Evolutionary conservation across 768 basidiomycete genomes (phyloP).

Genomic region (Pleurotus tuoliensis): DNA sequence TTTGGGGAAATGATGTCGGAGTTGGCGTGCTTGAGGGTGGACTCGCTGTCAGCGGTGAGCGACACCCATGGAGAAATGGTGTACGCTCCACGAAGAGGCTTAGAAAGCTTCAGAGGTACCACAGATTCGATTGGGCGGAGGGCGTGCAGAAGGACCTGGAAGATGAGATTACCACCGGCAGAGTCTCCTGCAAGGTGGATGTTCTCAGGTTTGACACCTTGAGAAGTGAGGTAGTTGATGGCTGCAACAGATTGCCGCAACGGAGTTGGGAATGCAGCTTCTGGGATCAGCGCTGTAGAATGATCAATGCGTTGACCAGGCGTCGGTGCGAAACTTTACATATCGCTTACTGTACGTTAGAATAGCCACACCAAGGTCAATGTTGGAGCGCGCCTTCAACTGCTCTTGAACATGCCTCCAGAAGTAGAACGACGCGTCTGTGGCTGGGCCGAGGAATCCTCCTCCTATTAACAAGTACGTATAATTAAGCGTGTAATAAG

Average conservation of each 20-base stretch:
- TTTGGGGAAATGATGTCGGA: conserved; percentile 20
- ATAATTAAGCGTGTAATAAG: neutral
- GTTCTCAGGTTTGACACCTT: conserved; percentile 27
- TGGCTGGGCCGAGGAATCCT: conserved; percentile 11
- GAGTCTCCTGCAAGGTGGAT: conserved; percentile 31
- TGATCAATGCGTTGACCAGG: no score
- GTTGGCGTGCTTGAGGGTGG: conserved; percentile 9
- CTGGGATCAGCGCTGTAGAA: conserved; percentile 22
- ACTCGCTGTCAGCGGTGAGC: conserved; percentile 14
- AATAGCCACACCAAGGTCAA: conserved; percentile 16
- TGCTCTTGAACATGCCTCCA: conserved; percentile 16
- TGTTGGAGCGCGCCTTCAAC: conserved; percentile 6
- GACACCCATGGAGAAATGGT: conserved; percentile 30
- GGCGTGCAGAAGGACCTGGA: conserved; percentile 32
- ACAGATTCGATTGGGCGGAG: conserved; percentile 29
- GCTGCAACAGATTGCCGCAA: conserved; percentile 24
- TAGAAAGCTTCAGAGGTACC: conserved; percentile 17
- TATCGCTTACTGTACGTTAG: conserved; percentile 17
- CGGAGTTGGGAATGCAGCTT: conserved; percentile 23
- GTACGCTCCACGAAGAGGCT: conserved; percentile 25
- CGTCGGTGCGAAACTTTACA: no score
- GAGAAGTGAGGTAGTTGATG: conserved; percentile 23
- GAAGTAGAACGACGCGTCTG: conserved; percentile 10
- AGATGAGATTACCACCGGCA: conserved; percentile 33
- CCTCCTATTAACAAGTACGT: conserved; percentile 14